These are phyloP conservation scores for Fusarium clavum DNA, from an alignment of 2,329 filamentous ascomycete species.

Conservation along the genomic window DNA sequence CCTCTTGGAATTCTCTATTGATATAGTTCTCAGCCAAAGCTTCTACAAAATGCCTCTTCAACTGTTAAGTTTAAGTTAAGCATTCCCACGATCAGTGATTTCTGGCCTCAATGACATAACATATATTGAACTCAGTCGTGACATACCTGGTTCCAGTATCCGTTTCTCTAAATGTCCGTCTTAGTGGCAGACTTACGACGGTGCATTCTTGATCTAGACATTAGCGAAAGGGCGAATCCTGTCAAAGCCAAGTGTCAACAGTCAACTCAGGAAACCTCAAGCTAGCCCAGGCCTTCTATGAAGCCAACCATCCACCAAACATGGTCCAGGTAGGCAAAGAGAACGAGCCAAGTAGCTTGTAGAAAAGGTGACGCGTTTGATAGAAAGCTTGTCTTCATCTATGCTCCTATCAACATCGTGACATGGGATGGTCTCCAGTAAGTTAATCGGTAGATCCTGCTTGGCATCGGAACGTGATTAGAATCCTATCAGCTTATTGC, in stretches of 20 bases:
- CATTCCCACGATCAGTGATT: conserved; percentile 21
- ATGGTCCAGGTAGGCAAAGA: not conserved
- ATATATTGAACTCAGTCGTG: not conserved
- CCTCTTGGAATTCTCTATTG: not conserved
- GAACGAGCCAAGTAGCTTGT: not conserved
- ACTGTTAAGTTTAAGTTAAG: not conserved
- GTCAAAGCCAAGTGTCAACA: not conserved
- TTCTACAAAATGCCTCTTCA: not conserved
- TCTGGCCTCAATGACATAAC: not conserved
- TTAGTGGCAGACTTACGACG: not conserved
- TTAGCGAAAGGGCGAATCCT: conserved; percentile 8
- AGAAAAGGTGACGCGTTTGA: not conserved
- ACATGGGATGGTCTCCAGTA: conserved; percentile 7
- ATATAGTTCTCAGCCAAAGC: not conserved
- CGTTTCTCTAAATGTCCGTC: not conserved
- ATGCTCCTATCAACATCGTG: not conserved
- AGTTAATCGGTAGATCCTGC: conserved; percentile 25
- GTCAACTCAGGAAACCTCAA: not conserved
- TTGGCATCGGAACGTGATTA: conserved; percentile 26
- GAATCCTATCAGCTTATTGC: conserved; percentile 9
- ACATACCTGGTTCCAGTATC: not conserved
- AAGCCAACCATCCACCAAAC: not conserved
- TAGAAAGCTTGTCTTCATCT: not conserved
- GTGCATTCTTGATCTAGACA: conserved; percentile 22
- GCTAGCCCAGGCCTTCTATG: not conserved